Percentiles rank a stretch among this genome's conserved stretches.
Evolutionary conservation across 2,329 filamentous ascomycete species (phyloP).

Genomic region (Aspergillus hiratsukae): DNA sequence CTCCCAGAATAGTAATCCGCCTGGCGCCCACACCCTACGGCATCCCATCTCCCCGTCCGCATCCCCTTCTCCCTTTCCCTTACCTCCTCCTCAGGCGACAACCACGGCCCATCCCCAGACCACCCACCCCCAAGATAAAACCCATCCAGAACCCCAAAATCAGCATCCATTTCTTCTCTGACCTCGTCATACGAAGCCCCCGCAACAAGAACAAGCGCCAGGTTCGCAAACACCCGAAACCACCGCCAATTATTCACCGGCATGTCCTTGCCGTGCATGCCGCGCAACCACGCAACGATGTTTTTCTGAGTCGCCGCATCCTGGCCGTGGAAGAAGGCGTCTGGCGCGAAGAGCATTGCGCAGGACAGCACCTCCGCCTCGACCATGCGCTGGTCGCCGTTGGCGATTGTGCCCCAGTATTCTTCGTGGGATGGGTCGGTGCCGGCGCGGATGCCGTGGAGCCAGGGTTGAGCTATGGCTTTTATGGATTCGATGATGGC

Average conservation of each 20-base stretch:
- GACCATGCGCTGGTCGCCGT: slow-evolving; percentile 22
- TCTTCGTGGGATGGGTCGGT: slow-evolving; percentile 18
- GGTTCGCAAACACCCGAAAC: slow-evolving; percentile 14
- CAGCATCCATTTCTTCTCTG: background rate
- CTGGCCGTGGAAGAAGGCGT: slow-evolving; percentile 13
- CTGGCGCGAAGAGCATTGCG: slow-evolving; percentile 15
- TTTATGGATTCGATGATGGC: background rate
- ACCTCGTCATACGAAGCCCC: slow-evolving; percentile 5
- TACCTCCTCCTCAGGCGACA: background rate
- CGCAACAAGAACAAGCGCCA: slow-evolving; percentile 8
- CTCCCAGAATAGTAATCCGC: slow-evolving; percentile 18
- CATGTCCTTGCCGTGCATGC: slow-evolving; percentile 12
- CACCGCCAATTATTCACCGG: slow-evolving; percentile 17
- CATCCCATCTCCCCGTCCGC: background rate
- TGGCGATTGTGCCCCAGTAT: slow-evolving; percentile 18
- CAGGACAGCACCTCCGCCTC: slow-evolving; percentile 18
- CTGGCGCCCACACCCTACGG: slow-evolving; percentile 3
- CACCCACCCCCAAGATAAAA: slow-evolving; percentile 14
- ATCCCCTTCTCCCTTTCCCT: background rate
- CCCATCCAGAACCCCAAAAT: slow-evolving; percentile 12
- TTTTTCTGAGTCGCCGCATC: slow-evolving; percentile 4
- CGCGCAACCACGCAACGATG: slow-evolving; percentile 9
- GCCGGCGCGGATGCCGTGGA: slow-evolving; percentile 9
- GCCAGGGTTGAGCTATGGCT: background rate
- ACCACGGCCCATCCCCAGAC: slow-evolving; percentile 13